Base-by-base conservation (phyloP, 139 green algal species). In the Chlamydomonas sphaeroides region DNA sequence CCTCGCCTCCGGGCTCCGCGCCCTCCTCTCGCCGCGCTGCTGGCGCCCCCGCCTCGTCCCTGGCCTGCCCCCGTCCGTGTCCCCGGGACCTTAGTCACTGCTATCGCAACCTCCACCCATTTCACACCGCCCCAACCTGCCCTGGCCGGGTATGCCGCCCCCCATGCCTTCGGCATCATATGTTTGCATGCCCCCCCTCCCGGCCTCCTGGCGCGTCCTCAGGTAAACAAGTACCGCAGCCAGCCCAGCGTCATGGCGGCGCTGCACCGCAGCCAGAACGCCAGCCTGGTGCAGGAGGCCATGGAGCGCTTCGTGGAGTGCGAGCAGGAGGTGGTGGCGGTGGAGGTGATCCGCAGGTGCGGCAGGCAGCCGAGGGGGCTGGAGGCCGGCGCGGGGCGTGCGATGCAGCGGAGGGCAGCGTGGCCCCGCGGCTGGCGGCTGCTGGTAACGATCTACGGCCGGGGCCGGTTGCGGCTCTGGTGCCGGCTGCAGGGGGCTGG, bases 251-350 rank as follows among this genome's bases (percentile, higher is more conserved):
- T 87, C 23, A 73, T 80, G 53, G 83, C 74, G n/a, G 83, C 83
- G 26, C 49, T 87, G 32, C 79, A 84, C 68, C 83, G 83, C 74
- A 83, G 71, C 33, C 51, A 75, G 72, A 87, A 87, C 67, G 73
- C 83, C 21, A 51, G 49, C 36, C 56, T 87, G 74, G 83, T 87
- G 65, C 83, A 87, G 74, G 83, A 87, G 74, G 73, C 83, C 38
- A 84, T 87, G 65, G 83, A 87, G 74, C 65, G 83, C 10, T 87
- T 87, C 48, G 68, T 87, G 41, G 83, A 87, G 65, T 87, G 83
- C 66, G 83, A 87, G 53, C 41, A 70, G 42, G 74, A 87, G 66
- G 74, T 87, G 32, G 76, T 73, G 63, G 76, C 63, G 38, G 76
- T 73, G 26, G 76, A 83, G 62, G 62, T 83, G 45, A 83, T 83